These are phyloP conservation scores for Lolium perenne DNA, from an alignment of 176 grass and related monocot species.

Conservation along the genomic window DNA sequence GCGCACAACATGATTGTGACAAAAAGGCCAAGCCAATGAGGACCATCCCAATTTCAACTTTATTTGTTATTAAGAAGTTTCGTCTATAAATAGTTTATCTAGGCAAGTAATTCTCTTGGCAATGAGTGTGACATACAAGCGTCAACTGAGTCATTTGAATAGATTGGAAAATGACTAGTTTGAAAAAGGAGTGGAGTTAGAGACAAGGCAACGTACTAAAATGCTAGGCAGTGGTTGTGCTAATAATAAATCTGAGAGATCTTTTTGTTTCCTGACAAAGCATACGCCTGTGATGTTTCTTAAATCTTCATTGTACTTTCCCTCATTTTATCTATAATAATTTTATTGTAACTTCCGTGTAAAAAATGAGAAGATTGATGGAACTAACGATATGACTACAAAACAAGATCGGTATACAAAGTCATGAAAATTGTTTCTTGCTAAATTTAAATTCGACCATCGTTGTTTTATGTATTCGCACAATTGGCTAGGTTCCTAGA, in stretches of 20 bases:
- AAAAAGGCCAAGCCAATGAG: conserved; percentile 38
- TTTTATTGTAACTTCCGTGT: no score
- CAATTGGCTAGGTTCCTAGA: no score
- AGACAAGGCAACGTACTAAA: conserved; percentile 6
- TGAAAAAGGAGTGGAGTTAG: conserved; percentile 18
- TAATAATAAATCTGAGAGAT: not conserved
- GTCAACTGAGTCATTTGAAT: conserved; percentile 38
- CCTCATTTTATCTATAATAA: no score
- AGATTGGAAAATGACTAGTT: conserved; percentile 27
- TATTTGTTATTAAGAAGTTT: conserved; percentile 30
- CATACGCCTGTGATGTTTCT: conserved; percentile 1
- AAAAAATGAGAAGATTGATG: not conserved
- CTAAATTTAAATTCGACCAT: no score
- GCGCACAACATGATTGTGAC: conserved; percentile 25
- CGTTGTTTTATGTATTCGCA: no score
- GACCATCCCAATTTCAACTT: conserved; percentile 15
- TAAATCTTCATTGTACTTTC: not conserved
- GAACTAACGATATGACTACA: not conserved
- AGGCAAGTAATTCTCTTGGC: conserved; percentile 21
- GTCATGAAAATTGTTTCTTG: not conserved
- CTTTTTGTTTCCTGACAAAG: conserved; percentile 20
- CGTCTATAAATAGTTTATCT: conserved; percentile 15
- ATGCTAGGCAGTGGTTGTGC: not conserved
- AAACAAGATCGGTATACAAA: not conserved
- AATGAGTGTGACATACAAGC: conserved; percentile 11